A percentile compares a stretch with the other conserved stretches of the same genome.
Evolutionary conservation across 2,329 filamentous ascomycete species (phyloP).

Genomic region (Knufia petricola): DNA sequence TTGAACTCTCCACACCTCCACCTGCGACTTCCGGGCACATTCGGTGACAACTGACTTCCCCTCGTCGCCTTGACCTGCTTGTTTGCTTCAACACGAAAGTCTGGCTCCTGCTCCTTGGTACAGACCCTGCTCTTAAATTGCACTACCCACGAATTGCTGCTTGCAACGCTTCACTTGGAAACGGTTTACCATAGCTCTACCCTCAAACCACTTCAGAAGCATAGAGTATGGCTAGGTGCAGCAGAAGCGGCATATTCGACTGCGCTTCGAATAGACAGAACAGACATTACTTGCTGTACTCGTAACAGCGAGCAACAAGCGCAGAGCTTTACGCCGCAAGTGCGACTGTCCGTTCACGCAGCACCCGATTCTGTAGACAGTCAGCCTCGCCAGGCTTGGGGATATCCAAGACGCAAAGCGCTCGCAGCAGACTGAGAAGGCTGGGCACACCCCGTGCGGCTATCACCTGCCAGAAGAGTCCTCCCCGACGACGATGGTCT

Average conservation of each 20-base stretch:
- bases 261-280: conserved; percentile 2
- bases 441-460: too few relatives aligned
- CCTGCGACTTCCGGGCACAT: background rate
- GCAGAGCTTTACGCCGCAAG: too few relatives aligned
- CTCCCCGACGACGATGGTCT: background rate
- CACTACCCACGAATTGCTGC: background rate
- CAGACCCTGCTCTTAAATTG: background rate
- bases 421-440: too few relatives aligned
- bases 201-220: background rate
- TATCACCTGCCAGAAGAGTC: too few relatives aligned
- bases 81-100: background rate
- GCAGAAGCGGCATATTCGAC: conserved; percentile 1
- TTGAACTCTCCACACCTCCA: background rate
- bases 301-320: background rate
- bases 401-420: background rate
- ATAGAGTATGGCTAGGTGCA: conserved; percentile 8
- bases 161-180: too few relatives aligned
- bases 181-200: too few relatives aligned
- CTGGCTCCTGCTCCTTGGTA: background rate
- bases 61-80: background rate
- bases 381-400: background rate
- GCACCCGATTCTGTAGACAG: too few relatives aligned
- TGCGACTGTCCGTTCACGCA: too few relatives aligned
- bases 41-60: background rate
- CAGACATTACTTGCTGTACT: conserved; percentile 2